Evolutionary conservation across 1,284 basidiomycete genomes (phyloP), one percentile per base, ranked within the genome.

Genomic region (Cutaneotrichosporon sp.): DNA sequence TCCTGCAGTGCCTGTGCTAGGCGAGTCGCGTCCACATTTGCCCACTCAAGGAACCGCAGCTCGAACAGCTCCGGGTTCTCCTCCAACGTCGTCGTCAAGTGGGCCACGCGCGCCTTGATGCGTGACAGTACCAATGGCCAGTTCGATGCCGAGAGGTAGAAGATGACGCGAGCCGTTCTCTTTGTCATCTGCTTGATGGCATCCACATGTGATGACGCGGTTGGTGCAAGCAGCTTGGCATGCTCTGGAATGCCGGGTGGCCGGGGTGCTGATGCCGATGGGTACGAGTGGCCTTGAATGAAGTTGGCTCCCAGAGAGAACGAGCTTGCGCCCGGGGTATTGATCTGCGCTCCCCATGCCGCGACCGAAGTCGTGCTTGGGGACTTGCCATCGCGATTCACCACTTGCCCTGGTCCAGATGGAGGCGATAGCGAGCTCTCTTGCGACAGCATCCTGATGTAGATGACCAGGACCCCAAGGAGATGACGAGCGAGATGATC

Each of bases 121-220:
- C 88, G 81, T 20, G 80, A 76, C 60, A 87, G 82, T 17, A 97
- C 86, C 8, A 89, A 81, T 29, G 77, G 75, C 91, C 92, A 97
- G 67, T 97, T 96, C 19, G 88, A 88, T 0, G 88, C 85, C 7
- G 91, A 93, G 14, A 97, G 80, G 67, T 88, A 86, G 70, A 88
- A 93, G 38, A 96, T 81, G 62, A 94, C 84, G 42, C 85, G 83
- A 12, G 88, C 86, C 6, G 76, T 70, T 46, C 71, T 69, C 45
- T 71, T 67, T 19, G 74, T 72, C 62, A 80, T 76, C 34, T 66
- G 63, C 12, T 55, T 34, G 43, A 67, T 57, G 8, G 68, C 64
- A 1, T 64, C 35, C 14, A 52, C 41, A 3, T 59, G 51, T 2
- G 70, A 63, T 2, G 61, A 51, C 11, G 59, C 54, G 2, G 46